A percentile compares a stretch with the other conserved stretches of the same genome.
These are phyloP conservation scores for Phytopythium aichiense DNA, from an alignment of 352 stramenopile species.

Conservation along the genomic window DNA sequence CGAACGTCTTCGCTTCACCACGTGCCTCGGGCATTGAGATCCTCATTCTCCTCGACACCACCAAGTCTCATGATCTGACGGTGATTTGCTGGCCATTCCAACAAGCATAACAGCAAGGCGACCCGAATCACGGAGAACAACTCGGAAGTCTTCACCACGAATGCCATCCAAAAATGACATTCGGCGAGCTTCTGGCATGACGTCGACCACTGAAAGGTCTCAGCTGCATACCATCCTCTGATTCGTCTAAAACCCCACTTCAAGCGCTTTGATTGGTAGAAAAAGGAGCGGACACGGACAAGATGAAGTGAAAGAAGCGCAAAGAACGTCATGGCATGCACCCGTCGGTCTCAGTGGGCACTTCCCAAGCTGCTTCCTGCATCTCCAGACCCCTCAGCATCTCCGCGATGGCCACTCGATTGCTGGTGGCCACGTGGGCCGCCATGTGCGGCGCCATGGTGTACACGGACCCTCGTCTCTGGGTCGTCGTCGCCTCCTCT, in stretches of 20 bases:
- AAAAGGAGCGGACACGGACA: neutral
- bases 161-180: no score
- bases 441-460: conserved; percentile 65
- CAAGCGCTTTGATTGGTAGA: neutral
- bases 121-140: no score
- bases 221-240: neutral
- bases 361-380: neutral
- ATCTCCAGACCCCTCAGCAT: neutral
- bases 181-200: neutral
- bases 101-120: no score
- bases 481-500: conserved; percentile 60
- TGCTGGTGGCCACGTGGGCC: conserved; percentile 54
- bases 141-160: no score
- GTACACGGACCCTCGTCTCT: conserved; percentile 51
- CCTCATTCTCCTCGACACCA: no score
- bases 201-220: neutral
- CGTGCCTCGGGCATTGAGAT: no score
- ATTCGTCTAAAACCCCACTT: neutral
- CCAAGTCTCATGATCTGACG: no score
- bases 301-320: conserved; percentile 5
- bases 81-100: no score
- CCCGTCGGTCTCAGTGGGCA: neutral
- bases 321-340: neutral
- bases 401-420: conserved; percentile 42
- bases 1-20: no score